phyloP scores from a whole-genome alignment of 139 green algal species.

The Chlorella sp. region DNA sequence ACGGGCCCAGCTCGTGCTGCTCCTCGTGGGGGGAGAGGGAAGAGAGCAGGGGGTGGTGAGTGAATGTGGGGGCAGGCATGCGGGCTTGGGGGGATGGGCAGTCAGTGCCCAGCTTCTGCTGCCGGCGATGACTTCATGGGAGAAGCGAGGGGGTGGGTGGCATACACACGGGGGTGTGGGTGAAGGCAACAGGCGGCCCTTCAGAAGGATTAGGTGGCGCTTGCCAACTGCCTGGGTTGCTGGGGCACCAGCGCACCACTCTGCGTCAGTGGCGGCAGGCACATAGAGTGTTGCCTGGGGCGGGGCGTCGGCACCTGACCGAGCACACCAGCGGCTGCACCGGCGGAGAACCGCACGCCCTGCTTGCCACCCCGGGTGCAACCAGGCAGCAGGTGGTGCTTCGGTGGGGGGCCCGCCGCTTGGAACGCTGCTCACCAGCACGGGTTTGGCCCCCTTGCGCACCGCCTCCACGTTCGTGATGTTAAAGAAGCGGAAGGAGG shows the following conservation, averaged over 20 bases:
- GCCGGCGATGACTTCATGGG: not conserved
- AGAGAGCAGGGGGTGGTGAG: not conserved
- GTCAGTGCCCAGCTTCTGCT: too few species aligned
- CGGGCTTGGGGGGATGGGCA: too few species aligned
- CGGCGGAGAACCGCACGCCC: not conserved
- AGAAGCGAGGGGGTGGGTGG: not conserved
- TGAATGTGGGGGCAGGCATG: not conserved
- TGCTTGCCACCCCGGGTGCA: not conserved
- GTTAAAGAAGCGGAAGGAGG: slow-evolving; percentile 56
- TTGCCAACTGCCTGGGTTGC: not conserved
- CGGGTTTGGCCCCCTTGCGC: slow-evolving; percentile 45
- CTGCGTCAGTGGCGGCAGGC: too few species aligned
- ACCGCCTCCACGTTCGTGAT: slow-evolving; percentile 66
- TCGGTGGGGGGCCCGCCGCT: too few species aligned
- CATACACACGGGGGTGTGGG: not conserved
- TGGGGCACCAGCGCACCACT: not conserved
- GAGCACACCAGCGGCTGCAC: not conserved
- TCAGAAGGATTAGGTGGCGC: not conserved
- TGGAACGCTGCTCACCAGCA: slow-evolving; percentile 53
- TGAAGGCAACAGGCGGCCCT: not conserved
- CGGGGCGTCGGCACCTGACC: not conserved
- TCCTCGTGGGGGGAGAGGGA: too few species aligned
- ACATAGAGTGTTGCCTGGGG: too few species aligned
- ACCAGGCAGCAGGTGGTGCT: too few species aligned
- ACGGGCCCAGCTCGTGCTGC: slow-evolving; percentile 58